Base-by-base conservation (phyloP, 2,329 filamentous ascomycete genomes). In the Sarocladium strictum region DNA sequence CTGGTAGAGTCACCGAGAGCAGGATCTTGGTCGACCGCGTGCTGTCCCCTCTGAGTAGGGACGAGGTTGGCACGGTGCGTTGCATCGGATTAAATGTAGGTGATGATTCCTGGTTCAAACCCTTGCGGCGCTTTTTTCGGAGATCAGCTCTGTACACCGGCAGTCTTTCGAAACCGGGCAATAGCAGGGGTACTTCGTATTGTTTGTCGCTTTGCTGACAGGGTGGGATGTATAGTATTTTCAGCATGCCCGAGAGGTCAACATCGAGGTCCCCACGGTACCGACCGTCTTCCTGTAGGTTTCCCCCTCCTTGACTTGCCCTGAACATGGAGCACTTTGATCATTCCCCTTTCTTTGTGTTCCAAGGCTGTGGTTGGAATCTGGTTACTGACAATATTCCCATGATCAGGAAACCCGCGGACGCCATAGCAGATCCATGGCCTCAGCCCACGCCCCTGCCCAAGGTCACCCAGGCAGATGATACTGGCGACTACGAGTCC, bases 261-360 rank as follows among this genome's bases (percentile, higher is more conserved):
- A 73, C 49, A 71, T 80, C 58, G 59, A 68, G 5, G 66, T 80
- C 26, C 78, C 80, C 0, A 68, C 70, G 0, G 69, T 79, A 17
- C 78, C 78, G 2, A 76, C 75, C 15, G 64, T 82, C 26, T 80
- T 80, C 65, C 65, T 78, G 63, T 63, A 61, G 57, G 58, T 26
- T 55, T 10, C 12, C 12, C 29, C 12, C 29, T 32, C 29, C 29
- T 32, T 12, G 6, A 32, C 7, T 12, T 32, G 29, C 12, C 29
- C 7, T 32, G 29, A 12, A 32, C 7, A 32, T 12, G 6, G 29
- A 32, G 7, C 29, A 32, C 12, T 12, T 6, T 12, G 12, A 32
- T 32, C n/a, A n/a, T n/a, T n/a, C n/a, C n/a, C n/a, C n/a, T n/a
- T n/a, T n/a, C n/a, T n/a, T n/a, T n/a, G n/a, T n/a, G n/a, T n/a